Percentiles rank a stretch among this genome's conserved stretches.
Evolutionary conservation across 352 stramenopile genomes (phyloP).

Genomic region (Plasmopara halstedii): DNA sequence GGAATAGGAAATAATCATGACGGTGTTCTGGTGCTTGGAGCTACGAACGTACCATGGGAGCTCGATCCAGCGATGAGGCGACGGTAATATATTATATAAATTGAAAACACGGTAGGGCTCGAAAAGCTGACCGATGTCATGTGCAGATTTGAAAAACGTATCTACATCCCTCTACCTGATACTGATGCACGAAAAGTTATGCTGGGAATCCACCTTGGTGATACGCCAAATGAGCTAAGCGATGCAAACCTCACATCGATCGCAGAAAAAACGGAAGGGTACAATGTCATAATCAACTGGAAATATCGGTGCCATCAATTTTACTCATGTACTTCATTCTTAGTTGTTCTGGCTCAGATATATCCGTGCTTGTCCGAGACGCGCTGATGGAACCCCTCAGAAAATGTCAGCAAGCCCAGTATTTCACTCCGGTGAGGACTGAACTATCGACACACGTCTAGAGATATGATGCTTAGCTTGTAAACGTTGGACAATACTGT

Average conservation of each 20-base stretch:
- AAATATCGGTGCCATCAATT: too few species aligned
- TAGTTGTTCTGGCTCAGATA: slow-evolving; percentile 93
- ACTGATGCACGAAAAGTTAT: slow-evolving; percentile 88
- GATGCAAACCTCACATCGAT: slow-evolving; percentile 92
- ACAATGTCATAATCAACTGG: slow-evolving; percentile 7
- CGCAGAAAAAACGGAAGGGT: slow-evolving; percentile 91
- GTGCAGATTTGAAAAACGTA: slow-evolving; percentile 96
- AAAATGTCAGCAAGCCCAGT: slow-evolving; percentile 96
- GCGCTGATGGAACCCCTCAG: slow-evolving; percentile 96
- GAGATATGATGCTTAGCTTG: neutral
- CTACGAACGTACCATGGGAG: slow-evolving; percentile 99
- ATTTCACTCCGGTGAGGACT: slow-evolving; percentile 63
- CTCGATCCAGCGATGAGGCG: slow-evolving; percentile 94
- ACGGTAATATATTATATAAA: slow-evolving; percentile 50
- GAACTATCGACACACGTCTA: neutral
- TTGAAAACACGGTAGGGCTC: neutral
- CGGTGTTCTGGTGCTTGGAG: slow-evolving; percentile 92
- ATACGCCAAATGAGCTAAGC: slow-evolving; percentile 91
- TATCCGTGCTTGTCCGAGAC: slow-evolving; percentile 95
- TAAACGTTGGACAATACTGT: neutral
- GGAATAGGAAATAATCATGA: slow-evolving; percentile 89
- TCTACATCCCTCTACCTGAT: slow-evolving; percentile 98
- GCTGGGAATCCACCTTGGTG: slow-evolving; percentile 96
- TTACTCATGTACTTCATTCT: neutral
- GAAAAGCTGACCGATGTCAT: slow-evolving; percentile 3